These are phyloP conservation scores for Cladophialophora yegresii DNA, from an alignment of 2,329 filamentous ascomycete species.

Conservation along the genomic window DNA sequence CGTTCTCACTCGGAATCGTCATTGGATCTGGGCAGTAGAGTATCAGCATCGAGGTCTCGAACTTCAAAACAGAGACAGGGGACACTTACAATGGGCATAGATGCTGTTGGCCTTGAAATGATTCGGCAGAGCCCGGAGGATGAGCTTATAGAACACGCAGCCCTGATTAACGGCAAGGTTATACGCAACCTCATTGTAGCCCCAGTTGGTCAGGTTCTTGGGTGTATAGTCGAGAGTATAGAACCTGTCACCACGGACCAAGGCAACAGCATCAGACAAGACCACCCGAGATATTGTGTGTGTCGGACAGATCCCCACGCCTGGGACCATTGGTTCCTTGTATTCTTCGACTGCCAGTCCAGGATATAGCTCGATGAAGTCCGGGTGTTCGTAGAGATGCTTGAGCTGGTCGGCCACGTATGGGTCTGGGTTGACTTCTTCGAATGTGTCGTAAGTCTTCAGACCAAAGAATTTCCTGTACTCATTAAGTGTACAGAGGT, in stretches of 20 bases:
- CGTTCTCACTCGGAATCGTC: constrained; percentile 70
- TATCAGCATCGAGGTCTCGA: constrained; percentile 4
- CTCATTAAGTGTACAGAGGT: constrained; percentile 76
- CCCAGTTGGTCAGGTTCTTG: constrained; percentile 78
- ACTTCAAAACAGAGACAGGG: no score
- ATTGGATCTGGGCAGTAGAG: constrained; percentile 58
- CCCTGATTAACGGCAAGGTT: constrained; percentile 76
- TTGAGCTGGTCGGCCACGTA: constrained; percentile 66
- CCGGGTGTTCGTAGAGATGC: constrained; percentile 69
- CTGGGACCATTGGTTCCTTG: constrained; percentile 72
- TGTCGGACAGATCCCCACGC: constrained; percentile 70
- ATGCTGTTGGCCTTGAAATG: constrained; percentile 77
- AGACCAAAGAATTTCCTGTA: constrained; percentile 81
- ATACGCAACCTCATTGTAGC: constrained; percentile 72
- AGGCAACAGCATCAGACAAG: constrained; percentile 74
- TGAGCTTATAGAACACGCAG: constrained; percentile 81
- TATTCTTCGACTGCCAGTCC: constrained; percentile 74
- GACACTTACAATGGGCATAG: constrained; percentile 65
- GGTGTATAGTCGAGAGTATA: constrained; percentile 68
- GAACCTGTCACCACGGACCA: constrained; percentile 75
- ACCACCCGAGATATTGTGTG: constrained; percentile 77
- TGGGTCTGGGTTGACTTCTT: constrained; percentile 79
- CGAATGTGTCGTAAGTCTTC: constrained; percentile 73
- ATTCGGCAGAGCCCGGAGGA: constrained; percentile 75
- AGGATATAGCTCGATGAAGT: constrained; percentile 78